Evolutionary conservation across 257 asterid genomes (phyloP).

Genomic region (Scutellaria barbata): DNA sequence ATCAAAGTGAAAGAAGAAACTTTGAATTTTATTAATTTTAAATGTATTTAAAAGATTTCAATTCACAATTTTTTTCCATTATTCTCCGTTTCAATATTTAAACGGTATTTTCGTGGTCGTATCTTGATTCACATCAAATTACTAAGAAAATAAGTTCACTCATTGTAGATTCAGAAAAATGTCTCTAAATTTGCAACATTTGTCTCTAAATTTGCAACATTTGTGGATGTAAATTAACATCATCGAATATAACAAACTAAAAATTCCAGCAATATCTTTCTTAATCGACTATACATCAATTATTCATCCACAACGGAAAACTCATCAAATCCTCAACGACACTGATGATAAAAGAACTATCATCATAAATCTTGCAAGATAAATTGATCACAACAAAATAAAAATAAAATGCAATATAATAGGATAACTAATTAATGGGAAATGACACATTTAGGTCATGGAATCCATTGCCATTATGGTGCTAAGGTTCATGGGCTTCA

Average conservation of each 20-base stretch:
- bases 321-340: neutral
- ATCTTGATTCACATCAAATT: too few relatives aligned
- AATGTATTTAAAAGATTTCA: too few relatives aligned
- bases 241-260: neutral
- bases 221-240: neutral
- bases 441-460: constrained; percentile 39
- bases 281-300: neutral
- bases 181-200: too few relatives aligned
- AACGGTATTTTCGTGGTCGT: neutral
- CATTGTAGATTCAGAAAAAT: too few relatives aligned
- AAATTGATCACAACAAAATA: constrained; percentile 31
- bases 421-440: neutral
- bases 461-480: constrained; percentile 56
- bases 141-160: too few relatives aligned
- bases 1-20: neutral
- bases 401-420: neutral
- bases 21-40: neutral
- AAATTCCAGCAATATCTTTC: neutral
- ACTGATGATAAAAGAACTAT: neutral
- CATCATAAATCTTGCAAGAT: constrained; percentile 1
- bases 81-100: neutral
- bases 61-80: neutral
- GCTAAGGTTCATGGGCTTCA: constrained; percentile 79
- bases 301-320: neutral
- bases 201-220: too few relatives aligned